Conservation (phyloP, 2,329 filamentous ascomycete genomes). For the Claviceps quebecensis region DNA sequence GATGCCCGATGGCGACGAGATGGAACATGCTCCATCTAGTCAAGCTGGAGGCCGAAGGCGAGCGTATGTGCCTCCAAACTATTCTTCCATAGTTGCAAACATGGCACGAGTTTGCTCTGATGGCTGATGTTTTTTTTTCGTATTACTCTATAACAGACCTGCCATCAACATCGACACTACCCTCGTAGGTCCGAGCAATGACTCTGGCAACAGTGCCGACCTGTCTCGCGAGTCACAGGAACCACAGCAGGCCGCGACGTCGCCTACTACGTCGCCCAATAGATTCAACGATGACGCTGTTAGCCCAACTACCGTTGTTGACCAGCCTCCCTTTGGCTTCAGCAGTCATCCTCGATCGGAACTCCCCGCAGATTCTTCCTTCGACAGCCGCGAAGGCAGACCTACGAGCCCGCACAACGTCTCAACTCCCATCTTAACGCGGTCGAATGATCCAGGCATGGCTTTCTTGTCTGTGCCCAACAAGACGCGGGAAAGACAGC, state of each 20-base stretch:
- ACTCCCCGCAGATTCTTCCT: constrained; percentile 40
- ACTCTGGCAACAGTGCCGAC: constrained; percentile 14
- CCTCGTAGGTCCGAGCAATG: constrained; percentile 16
- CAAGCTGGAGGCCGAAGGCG: constrained; percentile 16
- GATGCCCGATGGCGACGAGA: constrained; percentile 12
- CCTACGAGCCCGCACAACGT: constrained; percentile 63
- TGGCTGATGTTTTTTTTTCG: neutral
- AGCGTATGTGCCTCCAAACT: constrained; percentile 21
- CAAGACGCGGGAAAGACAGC: constrained; percentile 44
- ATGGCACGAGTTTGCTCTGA: neutral
- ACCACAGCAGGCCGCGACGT: constrained; percentile 10
- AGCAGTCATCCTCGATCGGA: constrained; percentile 23
- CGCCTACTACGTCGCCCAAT: constrained; percentile 23
- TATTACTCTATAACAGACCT: constrained; percentile 22
- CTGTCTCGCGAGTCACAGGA: constrained; percentile 14
- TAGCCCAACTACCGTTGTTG: constrained; percentile 25
- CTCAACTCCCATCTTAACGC: constrained; percentile 40
- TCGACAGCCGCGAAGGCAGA: constrained; percentile 51
- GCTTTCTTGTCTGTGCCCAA: constrained; percentile 54
- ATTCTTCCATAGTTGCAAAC: neutral
- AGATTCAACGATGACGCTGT: constrained; percentile 24
- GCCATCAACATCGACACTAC: constrained; percentile 43
- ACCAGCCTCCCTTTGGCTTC: constrained; percentile 16
- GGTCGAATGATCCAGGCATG: constrained; percentile 30
- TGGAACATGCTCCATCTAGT: constrained; percentile 9